A percentile compares a stretch with the other conserved stretches of the same genome.
Evolutionary conservation across 208 protist genomes (phyloP).

Genomic region (Endotrypanum monterogeii): DNA sequence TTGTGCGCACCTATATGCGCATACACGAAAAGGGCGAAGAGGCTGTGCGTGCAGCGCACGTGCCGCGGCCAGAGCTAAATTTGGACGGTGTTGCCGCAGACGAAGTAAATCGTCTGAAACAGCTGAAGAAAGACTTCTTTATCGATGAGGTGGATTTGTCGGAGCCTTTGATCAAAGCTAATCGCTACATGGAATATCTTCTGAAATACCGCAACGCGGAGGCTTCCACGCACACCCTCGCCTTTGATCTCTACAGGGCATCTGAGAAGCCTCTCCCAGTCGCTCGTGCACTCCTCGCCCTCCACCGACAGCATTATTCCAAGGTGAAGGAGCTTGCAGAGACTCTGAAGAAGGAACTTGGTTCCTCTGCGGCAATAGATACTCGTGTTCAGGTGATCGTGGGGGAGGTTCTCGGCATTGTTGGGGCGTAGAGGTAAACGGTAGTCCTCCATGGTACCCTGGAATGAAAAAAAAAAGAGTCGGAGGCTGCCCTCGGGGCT

Average conservation of each 20-base stretch:
- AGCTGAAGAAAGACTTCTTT: constrained; percentile 64
- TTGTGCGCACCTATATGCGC: constrained; percentile 82
- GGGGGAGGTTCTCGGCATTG: constrained; percentile 40
- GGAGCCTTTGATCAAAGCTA: constrained; percentile 74
- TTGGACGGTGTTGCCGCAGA: constrained; percentile 41
- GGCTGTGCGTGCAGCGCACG: constrained; percentile 66
- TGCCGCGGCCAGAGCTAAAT: constrained; percentile 59
- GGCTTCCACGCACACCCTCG: constrained; percentile 61
- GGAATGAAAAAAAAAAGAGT: not conserved
- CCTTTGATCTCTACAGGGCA: constrained; percentile 71
- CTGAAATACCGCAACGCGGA: constrained; percentile 49
- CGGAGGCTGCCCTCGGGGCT: not conserved
- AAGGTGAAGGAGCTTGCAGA: constrained; percentile 32
- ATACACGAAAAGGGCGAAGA: constrained; percentile 72
- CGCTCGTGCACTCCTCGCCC: constrained; percentile 47
- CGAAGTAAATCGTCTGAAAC: constrained; percentile 65
- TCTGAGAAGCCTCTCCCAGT: constrained; percentile 65
- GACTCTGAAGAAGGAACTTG: constrained; percentile 49
- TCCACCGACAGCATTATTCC: constrained; percentile 45
- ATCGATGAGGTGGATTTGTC: constrained; percentile 65
- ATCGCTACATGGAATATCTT: constrained; percentile 67
- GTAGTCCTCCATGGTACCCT: not conserved
- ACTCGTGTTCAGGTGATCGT: constrained; percentile 55
- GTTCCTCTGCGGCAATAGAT: constrained; percentile 35
- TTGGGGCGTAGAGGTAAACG: constrained; percentile 3